phyloP scores from a whole-genome alignment of 257 asterid genomes.

The Marsdenia floribunda region DNA sequence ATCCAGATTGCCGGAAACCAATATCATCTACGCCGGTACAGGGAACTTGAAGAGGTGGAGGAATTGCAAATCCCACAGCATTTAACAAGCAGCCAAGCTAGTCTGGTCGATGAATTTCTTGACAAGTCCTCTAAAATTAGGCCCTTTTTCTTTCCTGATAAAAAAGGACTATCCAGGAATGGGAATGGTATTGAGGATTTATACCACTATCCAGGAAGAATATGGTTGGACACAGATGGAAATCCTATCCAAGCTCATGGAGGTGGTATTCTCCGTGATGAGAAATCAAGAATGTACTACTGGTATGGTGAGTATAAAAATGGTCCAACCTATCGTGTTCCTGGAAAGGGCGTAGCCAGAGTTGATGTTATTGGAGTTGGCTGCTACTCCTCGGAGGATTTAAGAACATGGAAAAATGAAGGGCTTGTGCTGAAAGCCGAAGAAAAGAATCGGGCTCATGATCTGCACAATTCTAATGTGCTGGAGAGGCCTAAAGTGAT shows the following conservation, averaged over 20 bases:
- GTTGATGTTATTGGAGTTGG: conserved; percentile 67
- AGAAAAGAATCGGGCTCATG: conserved; percentile 33
- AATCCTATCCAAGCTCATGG: conserved; percentile 75
- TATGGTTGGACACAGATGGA: conserved; percentile 68
- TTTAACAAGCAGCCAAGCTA: conserved; percentile 3
- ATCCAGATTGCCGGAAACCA: conserved; percentile 6
- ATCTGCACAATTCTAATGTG: conserved; percentile 51
- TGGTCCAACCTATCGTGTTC: conserved; percentile 44
- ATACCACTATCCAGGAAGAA: conserved; percentile 40
- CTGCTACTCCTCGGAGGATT: conserved; percentile 60
- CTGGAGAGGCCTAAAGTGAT: conserved; percentile 76
- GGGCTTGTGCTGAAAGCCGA: conserved; percentile 57
- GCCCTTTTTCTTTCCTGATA: conserved; percentile 49
- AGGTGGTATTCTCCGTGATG: conserved; percentile 52
- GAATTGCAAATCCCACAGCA: conserved; percentile 18
- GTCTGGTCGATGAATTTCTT: conserved; percentile 33
- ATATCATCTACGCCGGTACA: not conserved
- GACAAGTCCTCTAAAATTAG: conserved; percentile 26
- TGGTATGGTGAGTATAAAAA: conserved; percentile 76
- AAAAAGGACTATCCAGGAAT: conserved; percentile 33
- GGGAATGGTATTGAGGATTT: not conserved
- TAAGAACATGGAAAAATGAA: conserved; percentile 63
- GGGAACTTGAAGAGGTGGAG: conserved; percentile 23
- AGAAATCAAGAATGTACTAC: conserved; percentile 35
- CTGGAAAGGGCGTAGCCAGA: conserved; percentile 41